Evolutionary conservation across 2,329 filamentous ascomycete genomes (phyloP), one percentile per base, ranked within the genome.

Genomic region (Sporothrix curviconia): DNA sequence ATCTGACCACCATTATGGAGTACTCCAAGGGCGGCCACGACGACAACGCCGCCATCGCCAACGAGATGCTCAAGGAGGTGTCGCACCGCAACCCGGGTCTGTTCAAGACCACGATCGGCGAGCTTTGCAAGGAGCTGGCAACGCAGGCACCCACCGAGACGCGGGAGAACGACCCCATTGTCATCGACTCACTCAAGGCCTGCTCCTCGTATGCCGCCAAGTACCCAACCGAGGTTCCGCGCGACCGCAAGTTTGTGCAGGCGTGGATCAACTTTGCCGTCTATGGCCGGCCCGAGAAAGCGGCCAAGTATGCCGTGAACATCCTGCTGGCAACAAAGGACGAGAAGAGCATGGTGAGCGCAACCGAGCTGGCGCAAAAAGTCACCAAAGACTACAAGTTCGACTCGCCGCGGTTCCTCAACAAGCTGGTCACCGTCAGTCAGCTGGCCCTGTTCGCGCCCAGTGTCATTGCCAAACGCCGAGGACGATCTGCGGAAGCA

Each of bases 161-260:
- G 17, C 82, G 81, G 54, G 68, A 79, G 1, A 92, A 92, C 61
- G 87, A 92, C 55, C 71, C 83, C 1, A 79, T 82, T 3, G 86
- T 89, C n/a, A 89, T 94, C 12, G 90, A 96, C 66, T 92, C 92
- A 2, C 78, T 99, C 59, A 96, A 95, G 69, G 92, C 95, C 3
- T 96, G 94, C 69, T 89, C 92, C 9, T 90, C 89, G 2, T 99
- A 96, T 69, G 89, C 92, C 1, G 87, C 86, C 66, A 91, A 87
- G 65, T 92, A 95, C 64, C 86, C 92, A 0, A 79, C 85, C 11
- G 92, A 97, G 60, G 82, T 99, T 55, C 89, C 89, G 1, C 82
- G 84, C 59, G 89, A 95, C 61, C 84, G 86, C 57, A 89, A 88
- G 63, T 92, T 97, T 65, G 78, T 84, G 32, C 85, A 94, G 66